phyloP scores from a whole-genome alignment of 805 yeast species.

The Hanseniaspora valbyensis region DNA sequence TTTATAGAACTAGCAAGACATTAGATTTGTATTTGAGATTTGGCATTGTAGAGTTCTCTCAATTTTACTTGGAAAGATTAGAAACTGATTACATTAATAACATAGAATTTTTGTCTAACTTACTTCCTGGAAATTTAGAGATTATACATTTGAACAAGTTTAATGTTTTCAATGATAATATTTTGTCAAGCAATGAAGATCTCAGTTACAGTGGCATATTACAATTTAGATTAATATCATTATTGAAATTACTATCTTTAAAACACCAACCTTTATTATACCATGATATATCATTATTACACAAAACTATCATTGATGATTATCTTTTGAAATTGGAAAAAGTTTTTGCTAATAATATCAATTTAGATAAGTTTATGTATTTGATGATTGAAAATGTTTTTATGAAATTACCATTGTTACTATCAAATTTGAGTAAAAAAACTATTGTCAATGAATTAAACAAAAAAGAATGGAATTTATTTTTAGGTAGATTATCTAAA shows the following conservation, averaged over 20 bases:
- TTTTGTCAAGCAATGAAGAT: neutral
- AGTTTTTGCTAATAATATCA: neutral
- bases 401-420: neutral
- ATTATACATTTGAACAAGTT: neutral
- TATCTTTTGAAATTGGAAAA: neutral
- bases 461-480: slow-evolving; percentile 9
- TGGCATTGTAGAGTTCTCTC: slow-evolving; percentile 24
- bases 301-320: neutral
- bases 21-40: slow-evolving; percentile 23
- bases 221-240: neutral
- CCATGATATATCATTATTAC: neutral
- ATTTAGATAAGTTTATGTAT: slow-evolving; percentile 2
- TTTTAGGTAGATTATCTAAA: slow-evolving; percentile 6
- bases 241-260: neutral
- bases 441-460: neutral
- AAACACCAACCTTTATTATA: slow-evolving; percentile 5
- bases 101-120: neutral
- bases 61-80: slow-evolving; percentile 19
- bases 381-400: slow-evolving; percentile 1
- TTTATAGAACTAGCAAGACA: slow-evolving; percentile 1
- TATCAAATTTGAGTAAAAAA: neutral
- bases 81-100: slow-evolving; percentile 16
- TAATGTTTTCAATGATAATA: neutral
- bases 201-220: neutral
- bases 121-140: neutral